Evolutionary conservation across 768 basidiomycete genomes (phyloP), one percentile per base, ranked within the genome.

Genomic region (Amanita polypyramis): DNA sequence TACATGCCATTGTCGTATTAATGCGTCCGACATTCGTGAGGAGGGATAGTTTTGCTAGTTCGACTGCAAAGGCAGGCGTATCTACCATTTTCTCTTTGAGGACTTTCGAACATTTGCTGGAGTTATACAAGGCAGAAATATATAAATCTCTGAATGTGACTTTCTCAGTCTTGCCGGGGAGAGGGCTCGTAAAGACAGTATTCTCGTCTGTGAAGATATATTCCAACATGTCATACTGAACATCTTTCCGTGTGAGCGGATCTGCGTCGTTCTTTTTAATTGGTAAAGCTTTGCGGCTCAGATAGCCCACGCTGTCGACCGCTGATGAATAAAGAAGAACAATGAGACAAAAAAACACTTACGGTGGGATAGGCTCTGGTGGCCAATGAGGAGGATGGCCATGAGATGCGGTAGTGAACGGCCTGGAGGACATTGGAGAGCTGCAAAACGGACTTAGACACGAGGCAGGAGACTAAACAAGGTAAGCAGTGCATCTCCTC

Each of bases 1-100:
- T 65, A 85, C 80, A 83, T 44, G 89, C 89, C 79, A 92, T 82
- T 27, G 91, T 93, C 33, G 92, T 94, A 60, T 93, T 94, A 65
- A 94, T 87, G 53, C 89, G 73, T 20, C 91, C 91, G 40, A 92
- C 85, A 59, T 95, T 95, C 44, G 89, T 88, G 45, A 93, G 70
- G 29, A 93, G 70, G 21, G 85, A 82, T 32, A 93, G 78, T 66
- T 91, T 90, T 44, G 82, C 84, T 45, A 90, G 76, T 62, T 88
- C 87, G 54, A 80, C 66, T 4, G 80, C 82, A 61, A 88, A 90
- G 5, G 77, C 77, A 11, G 85, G 85, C 0, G 77, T 83, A 47
- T 90, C 85, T 43, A 80, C 65, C 81, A 94, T 87, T 65, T 91
- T 91, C 60, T 87, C 84, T 63, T 86, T 84, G 62, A 92, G 74